Percentiles rank a stretch among this genome's conserved stretches.
Conservation (phyloP, 2,329 filamentous ascomycete species). For the Davidsoniella eucalypti region DNA sequence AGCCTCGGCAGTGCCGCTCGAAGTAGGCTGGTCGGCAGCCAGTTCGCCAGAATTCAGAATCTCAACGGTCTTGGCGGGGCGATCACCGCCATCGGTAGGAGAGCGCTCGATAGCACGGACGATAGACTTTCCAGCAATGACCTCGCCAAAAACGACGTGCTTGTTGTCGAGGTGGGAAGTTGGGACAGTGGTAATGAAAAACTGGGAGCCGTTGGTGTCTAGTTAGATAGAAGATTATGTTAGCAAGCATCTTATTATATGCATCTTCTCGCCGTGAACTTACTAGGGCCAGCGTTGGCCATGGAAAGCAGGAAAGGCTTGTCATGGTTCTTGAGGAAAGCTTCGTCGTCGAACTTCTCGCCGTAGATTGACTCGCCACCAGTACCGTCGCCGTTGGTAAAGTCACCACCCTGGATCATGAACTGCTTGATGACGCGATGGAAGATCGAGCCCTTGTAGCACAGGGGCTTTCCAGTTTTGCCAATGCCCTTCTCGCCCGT, state of each 20-base stretch:
- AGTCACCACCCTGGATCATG: conserved; percentile 98
- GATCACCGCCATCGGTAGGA: conserved; percentile 57
- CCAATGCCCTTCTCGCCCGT: conserved; percentile 85
- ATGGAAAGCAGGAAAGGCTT: conserved; percentile 89
- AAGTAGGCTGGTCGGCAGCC: conserved; percentile 48
- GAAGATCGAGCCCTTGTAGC: conserved; percentile 86
- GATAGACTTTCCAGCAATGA: conserved; percentile 80
- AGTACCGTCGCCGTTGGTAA: conserved; percentile 85
- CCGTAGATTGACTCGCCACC: conserved; percentile 96
- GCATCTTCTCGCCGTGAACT: conserved; percentile 18
- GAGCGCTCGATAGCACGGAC: conserved; percentile 82
- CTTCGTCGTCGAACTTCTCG: conserved; percentile 93
- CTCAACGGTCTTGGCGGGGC: conserved; percentile 54
- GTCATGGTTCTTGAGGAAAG: conserved; percentile 82
- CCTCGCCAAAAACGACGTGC: conserved; percentile 94
- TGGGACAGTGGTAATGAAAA: conserved; percentile 93
- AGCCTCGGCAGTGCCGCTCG: conserved; percentile 49
- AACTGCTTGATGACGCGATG: conserved; percentile 97
- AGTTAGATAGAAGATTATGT: conserved; percentile 1
- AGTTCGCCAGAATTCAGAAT: conserved; percentile 81
- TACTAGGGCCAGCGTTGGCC: conserved; percentile 90
- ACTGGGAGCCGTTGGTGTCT: conserved; percentile 93
- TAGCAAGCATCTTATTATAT: background rate
- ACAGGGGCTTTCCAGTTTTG: conserved; percentile 66
- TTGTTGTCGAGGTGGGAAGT: conserved; percentile 91